Percentiles rank a stretch among this genome's conserved stretches.
Conservation (phyloP, 192 early-diverging fungal species). For the Rhizophagus prolifer region DNA sequence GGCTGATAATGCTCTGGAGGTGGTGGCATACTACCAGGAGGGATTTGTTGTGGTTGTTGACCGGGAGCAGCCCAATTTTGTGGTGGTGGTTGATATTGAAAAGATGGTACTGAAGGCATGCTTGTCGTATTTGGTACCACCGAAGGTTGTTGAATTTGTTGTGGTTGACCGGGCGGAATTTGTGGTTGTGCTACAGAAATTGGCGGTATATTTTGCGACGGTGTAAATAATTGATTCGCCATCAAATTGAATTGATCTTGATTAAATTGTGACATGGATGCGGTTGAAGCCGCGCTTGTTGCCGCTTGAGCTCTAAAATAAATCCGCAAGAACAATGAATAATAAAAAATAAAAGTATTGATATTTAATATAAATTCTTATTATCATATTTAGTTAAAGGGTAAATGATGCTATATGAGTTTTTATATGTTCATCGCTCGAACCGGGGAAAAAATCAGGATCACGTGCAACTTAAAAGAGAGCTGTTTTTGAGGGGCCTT, state of each 20-base stretch:
- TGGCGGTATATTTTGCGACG: neutral
- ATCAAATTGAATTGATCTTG: conserved; percentile 2
- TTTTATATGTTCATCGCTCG: neutral
- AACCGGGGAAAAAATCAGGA: neutral
- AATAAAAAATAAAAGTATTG: neutral
- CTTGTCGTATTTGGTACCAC: neutral
- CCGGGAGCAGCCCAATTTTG: conserved; percentile 1
- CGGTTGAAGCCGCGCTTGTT: neutral
- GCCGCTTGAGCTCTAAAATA: conserved; percentile 6
- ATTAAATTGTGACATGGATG: conserved; percentile 14
- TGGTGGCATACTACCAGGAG: neutral
- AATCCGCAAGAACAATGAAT: neutral
- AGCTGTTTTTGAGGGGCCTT: neutral
- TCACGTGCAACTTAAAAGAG: conserved; percentile 11
- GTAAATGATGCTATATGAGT: neutral
- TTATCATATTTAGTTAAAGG: neutral
- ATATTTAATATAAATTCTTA: neutral
- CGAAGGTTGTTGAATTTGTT: neutral
- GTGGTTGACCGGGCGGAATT: neutral
- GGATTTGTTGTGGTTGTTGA: neutral
- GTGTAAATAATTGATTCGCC: conserved; percentile 12
- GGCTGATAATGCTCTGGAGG: neutral
- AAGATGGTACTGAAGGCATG: neutral
- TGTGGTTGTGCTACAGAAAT: neutral
- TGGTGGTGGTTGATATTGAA: neutral